A percentile compares a stretch with the other conserved stretches of the same genome.
Evolutionary conservation across 148 eudicot species (phyloP).

Genomic region (Chenopodium quinoa): DNA sequence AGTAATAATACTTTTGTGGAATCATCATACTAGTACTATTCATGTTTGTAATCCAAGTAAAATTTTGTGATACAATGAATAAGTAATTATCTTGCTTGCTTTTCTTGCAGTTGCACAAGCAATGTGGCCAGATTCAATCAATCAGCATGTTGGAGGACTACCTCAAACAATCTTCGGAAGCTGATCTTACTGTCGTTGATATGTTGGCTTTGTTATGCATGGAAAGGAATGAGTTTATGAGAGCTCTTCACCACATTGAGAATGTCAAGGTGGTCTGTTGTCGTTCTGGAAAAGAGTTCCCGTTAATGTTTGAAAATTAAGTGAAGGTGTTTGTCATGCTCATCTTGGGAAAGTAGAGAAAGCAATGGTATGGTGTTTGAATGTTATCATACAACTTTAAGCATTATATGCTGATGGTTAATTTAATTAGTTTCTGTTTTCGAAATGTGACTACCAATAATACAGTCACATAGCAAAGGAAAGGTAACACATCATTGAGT

Average conservation of each 20-base stretch:
- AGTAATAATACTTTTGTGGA: no score
- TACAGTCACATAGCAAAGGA: no score
- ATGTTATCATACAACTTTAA: background rate
- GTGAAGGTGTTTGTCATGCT: constrained; percentile 77
- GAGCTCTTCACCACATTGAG: constrained; percentile 76
- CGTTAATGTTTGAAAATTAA: constrained; percentile 43
- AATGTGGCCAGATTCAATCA: constrained; percentile 48
- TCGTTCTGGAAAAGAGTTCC: constrained; percentile 42
- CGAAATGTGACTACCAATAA: no score
- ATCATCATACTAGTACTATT: no score
- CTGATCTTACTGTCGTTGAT: constrained; percentile 54
- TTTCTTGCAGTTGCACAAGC: constrained; percentile 58
- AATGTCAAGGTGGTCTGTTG: constrained; percentile 34
- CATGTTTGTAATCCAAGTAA: no score
- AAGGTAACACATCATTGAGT: no score
- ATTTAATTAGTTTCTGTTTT: background rate
- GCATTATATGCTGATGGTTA: background rate
- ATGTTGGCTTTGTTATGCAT: constrained; percentile 56
- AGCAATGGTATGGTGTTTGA: constrained; percentile 62
- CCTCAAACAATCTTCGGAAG: constrained; percentile 50
- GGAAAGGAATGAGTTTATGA: constrained; percentile 39
- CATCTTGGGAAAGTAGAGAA: constrained; percentile 63
- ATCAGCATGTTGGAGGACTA: constrained; percentile 57
- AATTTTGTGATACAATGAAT: background rate
- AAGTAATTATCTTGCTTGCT: background rate